Base-by-base conservation (phyloP, 345 rosid species). In the Rhizophora mangle region DNA sequence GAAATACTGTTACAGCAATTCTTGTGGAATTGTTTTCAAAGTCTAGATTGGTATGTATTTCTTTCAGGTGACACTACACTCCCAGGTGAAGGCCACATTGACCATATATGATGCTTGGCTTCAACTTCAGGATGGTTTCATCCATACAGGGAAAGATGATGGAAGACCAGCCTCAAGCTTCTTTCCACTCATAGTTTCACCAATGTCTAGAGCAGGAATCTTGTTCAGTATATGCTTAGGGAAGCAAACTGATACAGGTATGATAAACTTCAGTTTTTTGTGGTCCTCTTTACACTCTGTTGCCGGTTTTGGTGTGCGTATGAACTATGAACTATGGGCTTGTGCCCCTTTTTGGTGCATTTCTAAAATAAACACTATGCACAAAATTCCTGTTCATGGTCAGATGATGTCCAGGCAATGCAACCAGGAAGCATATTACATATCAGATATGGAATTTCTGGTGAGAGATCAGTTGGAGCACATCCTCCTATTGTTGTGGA, bases 101-200 rank as follows among this genome's bases (percentile, higher is more conserved):
- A 88, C 88, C 49, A 81, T 95, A 62, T 74, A 76, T 66, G 97
- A 95, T 85, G 88, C 96, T 71, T 90, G 97, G 93, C 91, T 95
- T 78, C 93, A 92, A 72, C 96, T 89, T 77, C 93, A 92, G 90
- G 90, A 81, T 74, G 99, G 97, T 62, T 92, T 95, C 83, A 72
- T 83, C 74, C 96, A 89, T 75, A 75, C 75, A 55, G 84, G 87
- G 61, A 71, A 82, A 79, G 81, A 67, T 37, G 86, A 85, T 75
- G 91, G 99, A 82, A 92, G 99, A 74, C 96, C 97, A 24, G 77
- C 85, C 63, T 85, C 88, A 36, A 77, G 85, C 69, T 87, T 88
- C 79, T 89, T 89, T 70, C 99, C 99, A 5, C 96, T 91, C 61
- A 76, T 80, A 72, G 83, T 88, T 77, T 91, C 97, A 76, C 87